Evolutionary conservation across 2,329 filamentous ascomycete genomes (phyloP).

Genomic region (Colletotrichum coccodes): DNA sequence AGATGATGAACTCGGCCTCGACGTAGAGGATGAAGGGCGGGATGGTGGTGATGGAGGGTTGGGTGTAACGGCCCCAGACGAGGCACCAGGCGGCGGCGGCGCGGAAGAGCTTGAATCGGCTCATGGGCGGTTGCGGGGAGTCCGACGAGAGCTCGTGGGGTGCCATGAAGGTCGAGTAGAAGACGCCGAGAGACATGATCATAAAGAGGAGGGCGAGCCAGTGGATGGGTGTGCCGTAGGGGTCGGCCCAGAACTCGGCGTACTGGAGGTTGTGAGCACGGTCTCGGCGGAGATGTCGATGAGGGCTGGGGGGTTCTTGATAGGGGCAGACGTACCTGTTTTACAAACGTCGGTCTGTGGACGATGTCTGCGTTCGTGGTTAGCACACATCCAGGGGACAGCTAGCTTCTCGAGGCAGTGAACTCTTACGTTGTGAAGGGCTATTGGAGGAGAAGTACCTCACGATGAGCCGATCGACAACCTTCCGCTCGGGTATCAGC

Average conservation of each 20-base stretch:
- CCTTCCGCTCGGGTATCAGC: conserved; percentile 55
- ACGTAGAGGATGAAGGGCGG: conserved; percentile 62
- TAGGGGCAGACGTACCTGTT: conserved; percentile 44
- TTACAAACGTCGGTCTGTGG: conserved; percentile 63
- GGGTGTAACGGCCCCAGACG: conserved; percentile 59
- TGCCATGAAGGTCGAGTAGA: conserved; percentile 55
- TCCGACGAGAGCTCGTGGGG: conserved; percentile 56
- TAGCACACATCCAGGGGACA: conserved; percentile 27
- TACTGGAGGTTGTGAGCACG: conserved; percentile 49
- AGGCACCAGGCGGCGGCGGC: conserved; percentile 62
- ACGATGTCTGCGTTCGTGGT: conserved; percentile 54
- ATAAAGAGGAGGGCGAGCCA: conserved; percentile 65
- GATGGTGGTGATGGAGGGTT: conserved; percentile 58
- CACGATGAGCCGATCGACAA: conserved; percentile 61
- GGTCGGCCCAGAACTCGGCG: conserved; percentile 58
- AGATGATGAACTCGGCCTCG: conserved; percentile 64
- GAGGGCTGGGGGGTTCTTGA: no score
- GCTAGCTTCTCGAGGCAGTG: background rate
- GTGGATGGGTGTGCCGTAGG: conserved; percentile 47
- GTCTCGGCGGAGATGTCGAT: background rate
- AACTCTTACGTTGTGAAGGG: conserved; percentile 58
- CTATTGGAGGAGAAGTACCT: conserved; percentile 64
- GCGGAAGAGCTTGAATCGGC: conserved; percentile 60
- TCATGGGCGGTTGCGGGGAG: conserved; percentile 49
- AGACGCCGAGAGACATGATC: conserved; percentile 53